Evolutionary conservation across 2,329 filamentous ascomycete species (phyloP), one percentile per base, ranked within the genome.

Genomic region (Monosporascus cannonballus): DNA sequence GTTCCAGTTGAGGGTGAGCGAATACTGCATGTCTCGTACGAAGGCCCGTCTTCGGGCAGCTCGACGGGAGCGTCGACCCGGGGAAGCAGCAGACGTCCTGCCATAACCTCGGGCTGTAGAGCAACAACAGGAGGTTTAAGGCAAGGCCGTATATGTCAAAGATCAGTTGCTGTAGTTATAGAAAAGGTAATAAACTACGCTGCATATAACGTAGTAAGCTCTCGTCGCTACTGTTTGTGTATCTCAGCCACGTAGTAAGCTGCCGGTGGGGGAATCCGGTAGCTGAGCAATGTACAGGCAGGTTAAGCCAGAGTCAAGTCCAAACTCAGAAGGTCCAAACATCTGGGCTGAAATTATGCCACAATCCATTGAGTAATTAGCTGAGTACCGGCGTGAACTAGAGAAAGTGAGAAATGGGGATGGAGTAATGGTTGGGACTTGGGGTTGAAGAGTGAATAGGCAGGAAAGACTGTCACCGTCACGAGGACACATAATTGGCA

Each of bases 51-150:
- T 20, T 53, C 47, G 24, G 37, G 27, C 47, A 53, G 24, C 24
- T 54, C 46, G 15, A 27, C 22, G 24, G 50, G 50, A 30, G 27
- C n/a, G 24, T 55, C 54, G 47, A 50, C 49, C 4, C 51, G 51
- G 25, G 58, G 53, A 30, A 54, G 51, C 6, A 46, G 5, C 7
- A 22, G 20, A 46, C 24, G 18, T 20, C 39, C 22, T 20, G 7
- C 22, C 18, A 42, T 20, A 24, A 5, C 22, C 18, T 42, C 17
- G 18, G 18, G 17, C 18, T 42, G 14, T 18, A 42, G 39, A 20
- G 22, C 8, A 42, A 24, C 18, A 42, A 20, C 39, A 14, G 39
- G 4, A 42, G 11, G 9, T 34, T 34, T 34, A 14, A 34, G 9
- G 30, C 30, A 14, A 34, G 11, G 30, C 11, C 30, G 30, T 34